Conservation (phyloP, 495 filamentous ascomycete genomes). For the Collariella sp. region DNA sequence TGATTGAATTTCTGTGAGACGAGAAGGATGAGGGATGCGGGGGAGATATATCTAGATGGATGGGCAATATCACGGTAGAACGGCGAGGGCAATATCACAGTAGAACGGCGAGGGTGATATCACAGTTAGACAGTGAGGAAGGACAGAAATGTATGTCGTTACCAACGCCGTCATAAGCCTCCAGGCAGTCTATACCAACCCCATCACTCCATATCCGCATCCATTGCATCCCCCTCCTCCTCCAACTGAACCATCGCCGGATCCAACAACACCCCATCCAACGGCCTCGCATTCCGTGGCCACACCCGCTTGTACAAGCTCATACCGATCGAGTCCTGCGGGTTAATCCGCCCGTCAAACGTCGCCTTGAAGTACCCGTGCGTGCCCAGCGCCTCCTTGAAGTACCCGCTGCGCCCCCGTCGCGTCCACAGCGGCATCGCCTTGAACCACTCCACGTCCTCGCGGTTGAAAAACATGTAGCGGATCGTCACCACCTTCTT, state of each 20-base stretch:
- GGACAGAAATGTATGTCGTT: not conserved
- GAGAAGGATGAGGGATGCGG: not conserved
- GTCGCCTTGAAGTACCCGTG: constrained; percentile 99
- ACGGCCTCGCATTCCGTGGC: constrained; percentile 57
- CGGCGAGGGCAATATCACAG: not conserved
- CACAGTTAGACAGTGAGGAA: not conserved
- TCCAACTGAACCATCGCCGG: constrained; percentile 13
- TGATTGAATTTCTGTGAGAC: not conserved
- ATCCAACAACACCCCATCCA: constrained; percentile 35
- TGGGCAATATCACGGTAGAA: not conserved
- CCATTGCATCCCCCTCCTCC: constrained; percentile 26
- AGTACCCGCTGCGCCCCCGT: constrained; percentile 73
- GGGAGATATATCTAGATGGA: not conserved
- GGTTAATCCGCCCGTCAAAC: constrained; percentile 92
- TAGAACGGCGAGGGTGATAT: not conserved
- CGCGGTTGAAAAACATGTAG: constrained; percentile 98
- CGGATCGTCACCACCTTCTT: constrained; percentile 90
- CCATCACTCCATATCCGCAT: constrained; percentile 30
- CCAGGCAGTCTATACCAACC: constrained; percentile 3
- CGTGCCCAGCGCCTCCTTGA: constrained; percentile 90
- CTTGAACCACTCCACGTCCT: constrained; percentile 96
- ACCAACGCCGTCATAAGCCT: constrained; percentile 12
- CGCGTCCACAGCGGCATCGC: constrained; percentile 90
- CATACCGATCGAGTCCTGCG: constrained; percentile 85
- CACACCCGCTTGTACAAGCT: constrained; percentile 91